Evolutionary conservation across 78 protist genomes (phyloP), one percentile per base, ranked within the genome.

Genomic region (Blattamonas nauphoetae): DNA sequence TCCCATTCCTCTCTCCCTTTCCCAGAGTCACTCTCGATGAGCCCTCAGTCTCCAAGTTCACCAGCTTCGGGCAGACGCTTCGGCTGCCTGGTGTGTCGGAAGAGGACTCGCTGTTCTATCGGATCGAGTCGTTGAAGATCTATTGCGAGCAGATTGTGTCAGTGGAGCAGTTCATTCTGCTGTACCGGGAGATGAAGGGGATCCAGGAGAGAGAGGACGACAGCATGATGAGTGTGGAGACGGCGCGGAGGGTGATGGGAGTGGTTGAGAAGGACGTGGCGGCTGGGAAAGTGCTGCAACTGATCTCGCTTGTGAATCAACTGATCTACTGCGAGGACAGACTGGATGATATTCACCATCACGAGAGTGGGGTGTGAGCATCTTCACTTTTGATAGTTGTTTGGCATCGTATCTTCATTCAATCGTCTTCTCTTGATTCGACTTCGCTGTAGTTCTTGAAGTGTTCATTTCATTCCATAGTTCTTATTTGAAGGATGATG

Each of bases 231-330:
- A 38, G 11, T 5, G 83, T 21, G 43, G 83, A 79, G 41, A 36
- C 5, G 43, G 71, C 71, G 71, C 71, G 83, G 83, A 79, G 83
- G 33, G 83, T 79, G 43, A 79, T 79, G 83, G 83, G 71, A 55
- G 71, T 55, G 38, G 71, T n/a, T n/a, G n/a, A n/a, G n/a, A n/a
- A n/a, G n/a, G n/a, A n/a, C n/a, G n/a, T n/a, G n/a, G n/a, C n/a
- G n/a, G n/a, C n/a, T n/a, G n/a, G n/a, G n/a, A n/a, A n/a, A n/a
- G n/a, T n/a, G n/a, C n/a, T n/a, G n/a, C n/a, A n/a, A n/a, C n/a
- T n/a, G n/a, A n/a, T n/a, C n/a, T n/a, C n/a, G n/a, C n/a, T n/a
- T n/a, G n/a, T n/a, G n/a, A n/a, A n/a, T n/a, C n/a, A n/a, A n/a
- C n/a, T n/a, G n/a, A n/a, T n/a, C n/a, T n/a, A n/a, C n/a, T n/a